Evolutionary conservation across 73 alveolate species (phyloP).

Genomic region (Paramecium octaurelia): DNA sequence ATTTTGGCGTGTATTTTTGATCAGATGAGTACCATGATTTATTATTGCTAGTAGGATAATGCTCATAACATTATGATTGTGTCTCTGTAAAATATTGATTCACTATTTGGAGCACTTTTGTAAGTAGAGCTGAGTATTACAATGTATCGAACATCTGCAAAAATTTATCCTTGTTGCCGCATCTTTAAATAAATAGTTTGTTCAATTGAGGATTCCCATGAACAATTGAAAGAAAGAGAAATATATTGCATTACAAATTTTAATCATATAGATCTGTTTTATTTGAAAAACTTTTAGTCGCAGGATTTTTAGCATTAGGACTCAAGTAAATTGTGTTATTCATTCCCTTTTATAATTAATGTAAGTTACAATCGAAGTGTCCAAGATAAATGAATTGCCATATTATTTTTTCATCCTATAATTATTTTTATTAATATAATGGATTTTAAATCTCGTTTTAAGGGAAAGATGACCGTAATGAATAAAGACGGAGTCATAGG

Average conservation of each 20-base stretch:
- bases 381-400: background rate
- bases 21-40: background rate
- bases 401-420: background rate
- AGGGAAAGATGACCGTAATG: slow-evolving; percentile 32
- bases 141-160: background rate
- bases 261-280: background rate
- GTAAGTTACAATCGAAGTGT: background rate
- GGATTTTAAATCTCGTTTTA: slow-evolving; percentile 33
- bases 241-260: background rate
- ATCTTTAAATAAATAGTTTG: background rate
- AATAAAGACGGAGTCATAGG: slow-evolving; percentile 41
- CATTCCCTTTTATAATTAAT: background rate
- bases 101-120: background rate
- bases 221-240: background rate
- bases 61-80: background rate
- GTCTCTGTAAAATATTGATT: background rate
- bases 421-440: background rate
- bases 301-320: background rate
- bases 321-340: background rate
- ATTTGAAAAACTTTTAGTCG: background rate
- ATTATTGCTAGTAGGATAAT: background rate
- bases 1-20: background rate
- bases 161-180: background rate
- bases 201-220: background rate
- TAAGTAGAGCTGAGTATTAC: background rate